Evolutionary conservation across 1,284 basidiomycete genomes (phyloP), one percentile per base, ranked within the genome.

Genomic region (Ganoderma multipileum): DNA sequence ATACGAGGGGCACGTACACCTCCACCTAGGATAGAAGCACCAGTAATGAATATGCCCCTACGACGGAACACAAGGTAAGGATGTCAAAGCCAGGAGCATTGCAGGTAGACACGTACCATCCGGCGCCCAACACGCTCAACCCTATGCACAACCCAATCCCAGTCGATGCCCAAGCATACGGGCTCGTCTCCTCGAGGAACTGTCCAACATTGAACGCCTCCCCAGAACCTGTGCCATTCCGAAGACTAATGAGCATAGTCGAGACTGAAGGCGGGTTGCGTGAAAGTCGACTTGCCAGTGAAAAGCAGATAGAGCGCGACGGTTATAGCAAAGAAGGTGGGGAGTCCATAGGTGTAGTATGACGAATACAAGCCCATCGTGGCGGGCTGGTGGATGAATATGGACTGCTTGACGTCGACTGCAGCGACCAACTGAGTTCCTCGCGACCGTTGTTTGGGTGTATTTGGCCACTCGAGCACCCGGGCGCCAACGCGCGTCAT

Each of bases 21-120:
- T 77, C 96, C 97, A 69, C 97, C 97, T 28, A 99, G 86, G 74
- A 99, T 97, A 36, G 95, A 97, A 26, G 97, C 84, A 66, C 97
- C 97, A 2, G 97, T 99, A 71, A 99, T 86, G 84, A 98, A 97
- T 81, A 99, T 99, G 66, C 97, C 97, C 97, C 97, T 99, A 75
- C 71, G 66, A 23, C 2, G 30, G 67, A n/a, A 26, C 12, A 47
- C 61, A 28, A 52, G 38, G 18, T 64, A 9, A 50, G 61, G 28
- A 63, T 38, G 7, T 20, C 18, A 30, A 18, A 20, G 33, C 28
- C 18, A 44, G 55, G 63, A 38, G 42, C 30, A 23, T 26, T 18
- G 4, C 30, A 6, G 26, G 26, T 44, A 12, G 23, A 33, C 18
- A 86, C 93, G 72, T 70, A 97, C 97, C 97, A 99, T 81, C 94